Evolutionary conservation across 768 basidiomycete species (phyloP).

Genomic region (Russula griseocarnosa): DNA sequence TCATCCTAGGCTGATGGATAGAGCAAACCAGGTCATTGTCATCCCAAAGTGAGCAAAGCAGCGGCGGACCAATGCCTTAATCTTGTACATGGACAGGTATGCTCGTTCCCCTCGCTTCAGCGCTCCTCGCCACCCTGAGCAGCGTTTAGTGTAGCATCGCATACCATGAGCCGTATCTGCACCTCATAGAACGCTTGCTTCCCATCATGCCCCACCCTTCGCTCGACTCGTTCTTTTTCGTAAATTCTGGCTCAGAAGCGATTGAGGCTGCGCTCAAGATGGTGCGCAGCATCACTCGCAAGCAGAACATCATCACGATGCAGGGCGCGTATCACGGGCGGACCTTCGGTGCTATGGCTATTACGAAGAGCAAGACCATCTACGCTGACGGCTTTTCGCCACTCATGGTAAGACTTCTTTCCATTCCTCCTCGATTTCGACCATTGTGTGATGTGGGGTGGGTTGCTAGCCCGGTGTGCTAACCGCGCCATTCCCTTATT

Average conservation of each 20-base stretch:
- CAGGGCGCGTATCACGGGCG: conserved; percentile 93
- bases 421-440: too few relatives aligned
- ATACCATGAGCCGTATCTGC: conserved; percentile 80
- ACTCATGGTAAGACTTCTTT: conserved; percentile 39
- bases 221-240: conserved; percentile 94
- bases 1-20: background rate
- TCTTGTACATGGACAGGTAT: conserved; percentile 74
- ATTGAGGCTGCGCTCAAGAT: conserved; percentile 88
- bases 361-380: conserved; percentile 91
- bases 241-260: conserved; percentile 95
- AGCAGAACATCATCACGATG: conserved; percentile 88
- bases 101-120: conserved; percentile 1
- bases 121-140: background rate
- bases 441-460: conserved; percentile 33
- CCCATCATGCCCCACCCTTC: conserved; percentile 89
- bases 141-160: conserved; percentile 74
- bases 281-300: conserved; percentile 69
- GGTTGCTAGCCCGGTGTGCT: conserved; percentile 70
- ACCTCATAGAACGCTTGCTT: conserved; percentile 78
- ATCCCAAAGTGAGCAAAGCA: conserved; percentile 80
- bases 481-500: conserved; percentile 82
- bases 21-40: conserved; percentile 66
- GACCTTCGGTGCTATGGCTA: conserved; percentile 87
- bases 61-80: conserved; percentile 85
- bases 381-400: conserved; percentile 78